phyloP scores from a whole-genome alignment of 148 eudicot species.

The Simmondsia chinensis region DNA sequence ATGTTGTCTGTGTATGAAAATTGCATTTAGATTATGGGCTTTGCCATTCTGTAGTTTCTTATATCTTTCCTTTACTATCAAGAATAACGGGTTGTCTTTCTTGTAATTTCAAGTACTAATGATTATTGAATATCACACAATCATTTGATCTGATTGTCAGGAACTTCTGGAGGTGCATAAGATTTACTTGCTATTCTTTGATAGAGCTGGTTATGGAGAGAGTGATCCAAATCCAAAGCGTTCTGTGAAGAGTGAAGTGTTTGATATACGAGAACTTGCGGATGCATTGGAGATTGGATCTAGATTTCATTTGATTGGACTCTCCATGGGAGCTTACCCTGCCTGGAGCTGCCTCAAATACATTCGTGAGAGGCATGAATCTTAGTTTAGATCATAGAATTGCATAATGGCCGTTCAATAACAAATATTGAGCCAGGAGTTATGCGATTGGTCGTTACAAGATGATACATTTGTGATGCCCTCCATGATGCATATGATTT shows the following conservation, averaged over 20 bases:
- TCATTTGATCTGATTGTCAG: conserved; percentile 24
- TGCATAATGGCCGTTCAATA: too few species aligned
- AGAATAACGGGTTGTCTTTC: not conserved
- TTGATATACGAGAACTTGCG: conserved; percentile 74
- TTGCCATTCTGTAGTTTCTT: too few species aligned
- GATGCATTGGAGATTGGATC: conserved; percentile 60
- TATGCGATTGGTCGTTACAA: too few species aligned
- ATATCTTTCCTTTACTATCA: too few species aligned
- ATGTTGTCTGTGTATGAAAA: too few species aligned
- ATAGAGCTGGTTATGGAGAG: conserved; percentile 87
- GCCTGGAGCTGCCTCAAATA: conserved; percentile 62
- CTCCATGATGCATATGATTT: too few species aligned
- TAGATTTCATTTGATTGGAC: conserved; percentile 61
- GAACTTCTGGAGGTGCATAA: conserved; percentile 43
- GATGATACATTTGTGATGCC: not conserved
- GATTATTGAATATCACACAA: not conserved
- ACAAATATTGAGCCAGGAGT: too few species aligned
- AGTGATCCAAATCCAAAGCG: conserved; percentile 77
- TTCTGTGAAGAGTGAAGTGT: conserved; percentile 59
- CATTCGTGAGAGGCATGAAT: conserved; percentile 62
- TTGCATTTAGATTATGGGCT: too few species aligned
- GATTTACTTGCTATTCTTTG: conserved; percentile 48
- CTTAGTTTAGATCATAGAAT: not conserved
- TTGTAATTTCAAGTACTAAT: not conserved
- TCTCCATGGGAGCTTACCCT: conserved; percentile 61